Base-by-base conservation (phyloP, 208 protist genomes). In the Acanthamoeba royreba region DNA sequence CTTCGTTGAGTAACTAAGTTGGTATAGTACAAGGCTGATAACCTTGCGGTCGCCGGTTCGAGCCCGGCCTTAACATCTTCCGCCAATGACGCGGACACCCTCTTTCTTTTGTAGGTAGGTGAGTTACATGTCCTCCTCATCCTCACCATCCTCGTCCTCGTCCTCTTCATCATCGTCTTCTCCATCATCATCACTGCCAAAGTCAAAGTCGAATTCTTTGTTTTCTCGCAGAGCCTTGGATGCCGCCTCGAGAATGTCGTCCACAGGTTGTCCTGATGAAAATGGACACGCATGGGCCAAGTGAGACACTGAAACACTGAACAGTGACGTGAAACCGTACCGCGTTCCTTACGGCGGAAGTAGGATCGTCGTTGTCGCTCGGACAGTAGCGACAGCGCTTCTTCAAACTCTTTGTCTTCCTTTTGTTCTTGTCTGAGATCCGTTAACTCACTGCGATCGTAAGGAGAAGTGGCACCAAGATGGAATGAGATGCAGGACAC, bases 321-420 rank as follows among this genome's bases (percentile, higher is more conserved):
- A 79, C n/a, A 35, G 9, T 31, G 17, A 40, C 17, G 22, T 47
- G 45, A 11, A 17, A n/a, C 88, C 15, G 17, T 69, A 92, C 83
- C 94, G 25, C 22, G 95, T 52, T 96, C 95, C 3, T 90, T 25
- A 33, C 92, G 52, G 95, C 95, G 79, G 33, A 92, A 93, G 58
- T 95, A 97, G 19, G 96, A 63, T 83, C 96, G 93, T 69, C 96
- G 94, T 49, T 97, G 83, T 53, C 96, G 94, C 88, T 97, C 96
- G 35, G 91, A 92, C 93, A 97, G 92, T 5, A 47, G 28, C 86
- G 55, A 88, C 13, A 96, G 40, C 52, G 72, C 61, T 72, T 94
- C 89, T 72, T 72, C 77, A 45, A 95, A 17, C 28, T 94, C 49
- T 33, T 81, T 46, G 69, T 96, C 94, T 63, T 77, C 87, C 17